These are phyloP conservation scores for Lumnitzera racemosa DNA, from an alignment of 345 rosid species.

Conservation along the genomic window DNA sequence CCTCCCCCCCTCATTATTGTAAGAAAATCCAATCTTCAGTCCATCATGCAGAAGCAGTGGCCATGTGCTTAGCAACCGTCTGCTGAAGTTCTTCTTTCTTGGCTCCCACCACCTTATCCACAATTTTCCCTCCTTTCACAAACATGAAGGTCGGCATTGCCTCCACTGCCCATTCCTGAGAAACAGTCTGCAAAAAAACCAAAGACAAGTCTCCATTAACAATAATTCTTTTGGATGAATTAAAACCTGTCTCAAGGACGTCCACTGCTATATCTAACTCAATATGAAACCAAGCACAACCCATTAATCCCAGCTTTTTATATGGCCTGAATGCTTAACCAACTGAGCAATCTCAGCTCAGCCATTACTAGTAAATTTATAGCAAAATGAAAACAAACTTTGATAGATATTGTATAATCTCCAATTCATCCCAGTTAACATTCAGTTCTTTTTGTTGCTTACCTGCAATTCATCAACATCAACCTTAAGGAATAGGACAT, in stretches of 20 bases:
- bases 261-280: too few relatives aligned
- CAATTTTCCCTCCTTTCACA: conserved; percentile 57
- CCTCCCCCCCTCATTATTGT: too few relatives aligned
- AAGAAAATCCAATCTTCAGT: not conserved
- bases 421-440: not conserved
- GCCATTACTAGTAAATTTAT: too few relatives aligned
- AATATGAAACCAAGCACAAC: too few relatives aligned
- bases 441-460: conserved; percentile 1
- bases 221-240: too few relatives aligned
- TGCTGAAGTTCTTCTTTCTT: conserved; percentile 65
- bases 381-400: too few relatives aligned
- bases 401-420: too few relatives aligned
- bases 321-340: too few relatives aligned
- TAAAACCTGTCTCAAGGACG: too few relatives aligned
- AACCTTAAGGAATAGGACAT: conserved; percentile 57
- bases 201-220: not conserved
- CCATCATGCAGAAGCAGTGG: conserved; percentile 30
- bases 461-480: conserved; percentile 77
- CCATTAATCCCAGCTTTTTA: too few relatives aligned
- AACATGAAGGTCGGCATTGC: conserved; percentile 81
- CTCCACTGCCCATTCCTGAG: conserved; percentile 62
- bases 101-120: conserved; percentile 73
- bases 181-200: conserved; percentile 38
- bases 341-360: too few relatives aligned
- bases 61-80: conserved; percentile 52